Base-by-base conservation (phyloP, 2,329 filamentous ascomycete species). In the Fusarium concolor region DNA sequence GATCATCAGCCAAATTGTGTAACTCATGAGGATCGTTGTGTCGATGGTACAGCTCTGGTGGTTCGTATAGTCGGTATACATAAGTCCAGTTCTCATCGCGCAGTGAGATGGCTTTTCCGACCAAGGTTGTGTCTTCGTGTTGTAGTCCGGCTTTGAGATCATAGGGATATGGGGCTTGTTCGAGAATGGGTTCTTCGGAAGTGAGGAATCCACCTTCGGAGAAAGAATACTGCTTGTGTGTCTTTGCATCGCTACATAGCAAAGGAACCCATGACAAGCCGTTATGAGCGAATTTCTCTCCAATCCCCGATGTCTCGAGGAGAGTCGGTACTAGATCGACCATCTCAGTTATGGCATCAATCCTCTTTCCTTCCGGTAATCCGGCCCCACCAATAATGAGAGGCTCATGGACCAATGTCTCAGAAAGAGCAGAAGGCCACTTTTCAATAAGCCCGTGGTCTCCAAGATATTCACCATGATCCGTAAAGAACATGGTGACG, bases 381-480 rank as follows among this genome's bases (percentile, higher is more conserved):
- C 80, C 81, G 0, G 73, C 80, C 1, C 81, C 81, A 2, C 76
- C 82, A 17, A 84, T 75, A 22, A 84, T 79, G 1, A 84, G 72
- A 1, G 82, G 83, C 50, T 83, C 80, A 17, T 80, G 80, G 0
- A 79, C 75, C 1, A 84, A 75, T 2, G 76, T 75, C 31, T 83
- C 79, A 0, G 78, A 82, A 0, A 83, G 65, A 4, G 79, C 82
- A 0, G 79, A 82, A 0, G 81, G 82, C 81, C 82, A 84, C 57
- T 84, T 84, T 68, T 85, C 82, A 22, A 85, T 81, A 14, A 84
- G 70, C 0, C 82, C 82, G 52, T 83, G 76, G 51, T 84, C 82
- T 14, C 82, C 82, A 0, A 85, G 77, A 50, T 81, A 85, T 52
- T 84, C 81, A 5, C 82, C 82, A 57, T 82, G 82, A 43, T 82